Base-by-base conservation (phyloP, 108 stramenopile genomes). In the Skeletonema marinoi region DNA sequence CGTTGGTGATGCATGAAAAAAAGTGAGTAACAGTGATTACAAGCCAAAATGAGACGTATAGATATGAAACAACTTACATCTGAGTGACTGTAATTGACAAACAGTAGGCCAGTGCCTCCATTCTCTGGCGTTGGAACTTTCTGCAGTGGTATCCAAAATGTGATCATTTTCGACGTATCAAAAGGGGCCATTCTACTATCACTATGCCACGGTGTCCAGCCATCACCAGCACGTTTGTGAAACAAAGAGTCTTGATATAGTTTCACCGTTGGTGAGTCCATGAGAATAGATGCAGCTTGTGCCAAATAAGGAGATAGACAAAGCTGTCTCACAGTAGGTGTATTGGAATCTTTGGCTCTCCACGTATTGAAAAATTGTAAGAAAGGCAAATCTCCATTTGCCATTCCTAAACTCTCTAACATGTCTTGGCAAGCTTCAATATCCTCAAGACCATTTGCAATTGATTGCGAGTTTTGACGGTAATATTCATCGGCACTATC, bases 161-260 rank as follows among this genome's bases (percentile, higher is more conserved):
- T 91, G 9, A 96, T 82, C 87, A 96, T 87, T 46, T 90, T 80
- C 6, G 85, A 80, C 10, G 95, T 92, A 56, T 96, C 95, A 74
- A 96, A 96, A 12, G 88, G 95, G 4, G 95, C 88, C 95, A 96
- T 96, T 39, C 89, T 82, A 46, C 88, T 84, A 85, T 96, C 95
- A 13, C 85, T 87, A 67, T 96, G 95, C 91, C 91, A 96, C 6
- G 91, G 93, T 14, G 95, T 96, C 66, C 89, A 88, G 5, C 92
- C 95, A 73, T 93, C 95, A 6, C 73, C 75, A 4, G 70, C 32
- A 16, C 93, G 88, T 73, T 96, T 96, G 78, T 87, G 88, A 60
- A 96, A 96, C 5, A 93, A 12, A 13, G 95, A 88, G 76, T 93
- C 93, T 72, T 96, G 95, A 60, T 96, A 96, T 1, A 96, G 79